These are phyloP conservation scores for Quercus variabilis DNA, from an alignment of 306 rosid genomes.

Conservation along the genomic window DNA sequence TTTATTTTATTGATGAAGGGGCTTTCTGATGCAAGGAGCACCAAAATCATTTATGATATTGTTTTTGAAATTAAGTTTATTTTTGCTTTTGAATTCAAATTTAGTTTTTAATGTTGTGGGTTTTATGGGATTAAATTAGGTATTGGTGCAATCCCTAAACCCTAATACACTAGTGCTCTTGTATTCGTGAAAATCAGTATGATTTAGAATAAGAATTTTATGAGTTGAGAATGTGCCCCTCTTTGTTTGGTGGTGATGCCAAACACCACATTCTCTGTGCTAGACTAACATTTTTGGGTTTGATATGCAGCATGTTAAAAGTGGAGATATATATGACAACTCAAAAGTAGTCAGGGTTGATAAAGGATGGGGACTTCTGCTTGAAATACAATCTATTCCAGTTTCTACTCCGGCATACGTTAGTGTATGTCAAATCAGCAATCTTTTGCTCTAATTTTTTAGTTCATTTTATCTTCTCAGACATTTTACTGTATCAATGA, in stretches of 20 bases:
- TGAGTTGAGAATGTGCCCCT: too few species aligned
- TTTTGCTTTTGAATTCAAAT: too few species aligned
- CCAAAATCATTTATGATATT: too few species aligned
- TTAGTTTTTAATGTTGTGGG: too few species aligned
- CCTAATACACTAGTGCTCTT: too few species aligned
- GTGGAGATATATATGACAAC: constrained; percentile 77
- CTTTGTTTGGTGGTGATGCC: too few species aligned
- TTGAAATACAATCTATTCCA: constrained; percentile 69
- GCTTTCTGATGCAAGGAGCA: background rate
- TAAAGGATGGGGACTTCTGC: constrained; percentile 72
- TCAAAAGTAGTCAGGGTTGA: constrained; percentile 89
- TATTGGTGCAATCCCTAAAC: too few species aligned
- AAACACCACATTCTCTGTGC: background rate
- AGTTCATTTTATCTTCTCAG: constrained; percentile 10
- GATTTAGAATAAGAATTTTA: too few species aligned
- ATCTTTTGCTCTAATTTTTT: background rate
- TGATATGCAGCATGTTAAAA: constrained; percentile 60
- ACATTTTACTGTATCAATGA: constrained; percentile 2
- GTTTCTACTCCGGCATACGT: constrained; percentile 77
- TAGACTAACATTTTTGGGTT: constrained; percentile 15
- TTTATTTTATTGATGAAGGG: background rate
- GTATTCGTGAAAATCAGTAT: too few species aligned
- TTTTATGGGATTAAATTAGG: too few species aligned
- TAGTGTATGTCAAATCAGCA: constrained; percentile 52
- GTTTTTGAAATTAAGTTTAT: too few species aligned